These are phyloP conservation scores for Cydonia oblonga DNA, from an alignment of 331 rosid genomes.

Conservation along the genomic window DNA sequence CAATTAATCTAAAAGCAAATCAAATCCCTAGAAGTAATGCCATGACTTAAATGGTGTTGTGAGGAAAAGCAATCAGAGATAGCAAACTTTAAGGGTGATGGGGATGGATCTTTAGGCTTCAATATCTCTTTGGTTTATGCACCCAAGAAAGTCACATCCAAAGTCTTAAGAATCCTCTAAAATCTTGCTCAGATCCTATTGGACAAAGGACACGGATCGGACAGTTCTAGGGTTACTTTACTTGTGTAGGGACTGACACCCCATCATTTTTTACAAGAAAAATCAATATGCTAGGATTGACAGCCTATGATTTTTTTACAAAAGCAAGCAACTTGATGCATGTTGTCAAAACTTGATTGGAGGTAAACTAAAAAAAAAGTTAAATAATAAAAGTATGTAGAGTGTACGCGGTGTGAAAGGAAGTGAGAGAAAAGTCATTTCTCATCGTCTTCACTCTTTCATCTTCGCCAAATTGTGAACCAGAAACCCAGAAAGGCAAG, in stretches of 20 bases:
- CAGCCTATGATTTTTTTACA: no score
- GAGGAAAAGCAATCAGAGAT: constrained; percentile 23
- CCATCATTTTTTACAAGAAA: no score
- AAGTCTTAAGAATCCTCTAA: background rate
- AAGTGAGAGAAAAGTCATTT: no score
- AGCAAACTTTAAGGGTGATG: constrained; percentile 9
- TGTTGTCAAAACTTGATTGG: no score
- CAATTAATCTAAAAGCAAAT: constrained; percentile 8
- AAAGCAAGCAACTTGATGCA: no score
- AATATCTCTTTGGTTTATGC: constrained; percentile 33
- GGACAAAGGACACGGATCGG: constrained; percentile 11
- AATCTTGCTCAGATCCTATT: background rate
- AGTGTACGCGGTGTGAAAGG: no score
- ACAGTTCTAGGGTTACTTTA: constrained; percentile 20
- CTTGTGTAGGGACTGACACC: background rate
- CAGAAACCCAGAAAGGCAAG: no score
- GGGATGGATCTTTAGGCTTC: constrained; percentile 18
- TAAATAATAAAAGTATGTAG: no score
- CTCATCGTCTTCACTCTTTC: no score
- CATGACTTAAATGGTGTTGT: constrained; percentile 16
- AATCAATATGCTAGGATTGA: no score
- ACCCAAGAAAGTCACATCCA: constrained; percentile 46
- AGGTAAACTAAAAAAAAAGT: no score
- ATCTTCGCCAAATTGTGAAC: no score
- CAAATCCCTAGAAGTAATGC: background rate